Evolutionary conservation across 306 rosid genomes (phyloP), one percentile per base, ranked within the genome.

Genomic region (Datisca glomerata): DNA sequence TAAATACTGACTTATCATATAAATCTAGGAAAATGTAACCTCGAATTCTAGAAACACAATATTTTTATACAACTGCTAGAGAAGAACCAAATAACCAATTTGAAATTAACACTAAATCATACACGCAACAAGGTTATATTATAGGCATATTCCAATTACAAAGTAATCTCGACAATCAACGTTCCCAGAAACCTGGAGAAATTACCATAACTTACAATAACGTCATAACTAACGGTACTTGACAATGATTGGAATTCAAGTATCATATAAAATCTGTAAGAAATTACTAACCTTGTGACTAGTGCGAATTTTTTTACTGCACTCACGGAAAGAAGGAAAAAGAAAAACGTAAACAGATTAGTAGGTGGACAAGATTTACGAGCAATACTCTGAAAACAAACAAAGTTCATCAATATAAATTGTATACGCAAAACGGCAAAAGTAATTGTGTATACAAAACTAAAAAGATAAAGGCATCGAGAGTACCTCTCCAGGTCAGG

Each of bases 241-340:
- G 8, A 13, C 17, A 16, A 25, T 28, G 10, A 15, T 21, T 0
- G 9, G 21, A 31, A 29, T 15, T 36, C 24, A 24, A 56, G n/a
- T n/a, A 56, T 16, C 8, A 27, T 12, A 25, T 14, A 53, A 45
- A 9, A 2, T 11, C 7, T 3, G 33, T 37, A n/a, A 51, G 12
- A 46, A 21, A 13, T 22, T 20, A 69, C 93, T 65, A 57, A 89
- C 98, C 96, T 84, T 84, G 61, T 80, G 80, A 57, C 44, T 84
- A 15, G 55, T 46, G 44, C 94, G 96, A 41, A 84, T 73, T 29
- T 16, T 59, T 64, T 73, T 80, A 68, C 96, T 84, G 92, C 73
- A 41, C 16, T n/a, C 34, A 6, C 35, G 5, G 20, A 39, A 14
- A 4, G 19, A 2, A 28, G 3, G 9, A 8, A 12, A 32, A 21